Evolutionary conservation across 768 basidiomycete species (phyloP).

Genomic region (Lentinula sp.): DNA sequence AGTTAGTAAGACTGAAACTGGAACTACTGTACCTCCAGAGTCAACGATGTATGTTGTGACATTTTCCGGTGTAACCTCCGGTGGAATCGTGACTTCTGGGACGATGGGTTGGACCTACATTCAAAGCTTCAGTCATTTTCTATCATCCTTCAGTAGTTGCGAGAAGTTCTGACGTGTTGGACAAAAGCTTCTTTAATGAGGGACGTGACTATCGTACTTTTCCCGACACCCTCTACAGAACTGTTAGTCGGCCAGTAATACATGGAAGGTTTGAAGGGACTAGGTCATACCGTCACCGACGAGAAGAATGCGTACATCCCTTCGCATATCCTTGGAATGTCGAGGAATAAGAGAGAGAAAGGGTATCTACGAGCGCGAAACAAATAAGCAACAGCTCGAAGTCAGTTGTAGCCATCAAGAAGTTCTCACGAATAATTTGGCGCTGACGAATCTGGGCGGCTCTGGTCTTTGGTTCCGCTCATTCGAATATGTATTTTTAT

Average conservation of each 20-base stretch:
- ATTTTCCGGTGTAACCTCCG: constrained; percentile 95
- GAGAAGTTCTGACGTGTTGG: constrained; percentile 55
- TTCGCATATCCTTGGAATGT: constrained; percentile 49
- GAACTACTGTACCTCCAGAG: constrained; percentile 72
- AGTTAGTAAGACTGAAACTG: neutral
- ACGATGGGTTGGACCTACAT: constrained; percentile 87
- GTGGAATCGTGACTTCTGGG: constrained; percentile 96
- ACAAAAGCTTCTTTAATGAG: constrained; percentile 96
- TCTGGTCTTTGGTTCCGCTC: neutral
- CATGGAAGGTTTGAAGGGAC: neutral
- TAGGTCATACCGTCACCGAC: constrained; percentile 80
- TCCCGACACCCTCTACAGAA: constrained; percentile 86
- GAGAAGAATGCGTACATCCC: constrained; percentile 91
- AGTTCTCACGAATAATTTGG: neutral
- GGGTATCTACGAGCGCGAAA: neutral
- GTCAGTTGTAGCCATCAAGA: neutral
- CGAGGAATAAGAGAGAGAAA: neutral
- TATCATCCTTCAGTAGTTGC: neutral
- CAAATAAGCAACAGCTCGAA: neutral
- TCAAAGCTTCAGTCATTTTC: neutral
- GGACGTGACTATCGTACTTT: constrained; percentile 95
- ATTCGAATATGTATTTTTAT: neutral
- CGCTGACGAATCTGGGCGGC: neutral
- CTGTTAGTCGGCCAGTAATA: constrained; percentile 8
- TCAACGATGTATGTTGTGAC: constrained; percentile 98